Evolutionary conservation across 805 yeast species (phyloP).

Genomic region (Kodamaea fukazawae): DNA sequence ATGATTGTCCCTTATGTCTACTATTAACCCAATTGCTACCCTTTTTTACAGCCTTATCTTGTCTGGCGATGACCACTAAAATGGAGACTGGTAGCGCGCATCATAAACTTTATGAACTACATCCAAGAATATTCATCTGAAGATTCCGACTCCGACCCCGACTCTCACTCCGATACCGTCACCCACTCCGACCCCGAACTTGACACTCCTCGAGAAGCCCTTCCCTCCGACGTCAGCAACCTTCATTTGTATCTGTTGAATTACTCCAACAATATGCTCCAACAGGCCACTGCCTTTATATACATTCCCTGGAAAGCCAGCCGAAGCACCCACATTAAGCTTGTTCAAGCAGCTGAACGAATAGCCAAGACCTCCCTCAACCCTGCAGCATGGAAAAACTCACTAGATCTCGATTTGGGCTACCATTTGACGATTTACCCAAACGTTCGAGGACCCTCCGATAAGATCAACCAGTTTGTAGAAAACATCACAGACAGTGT

Average conservation of each 20-base stretch:
- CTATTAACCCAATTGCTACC: too few relatives aligned
- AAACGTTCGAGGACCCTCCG: constrained; percentile 12
- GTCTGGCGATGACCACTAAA: too few relatives aligned
- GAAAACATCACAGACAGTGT: constrained; percentile 10
- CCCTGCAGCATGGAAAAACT: background rate
- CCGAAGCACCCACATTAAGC: constrained; percentile 7
- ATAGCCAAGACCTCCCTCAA: background rate
- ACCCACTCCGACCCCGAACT: constrained; percentile 6
- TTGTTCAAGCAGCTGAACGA: constrained; percentile 2
- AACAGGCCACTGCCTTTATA: constrained; percentile 12
- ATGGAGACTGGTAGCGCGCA: background rate
- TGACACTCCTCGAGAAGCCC: background rate
- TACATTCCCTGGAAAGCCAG: constrained; percentile 21
- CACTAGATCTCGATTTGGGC: constrained; percentile 4
- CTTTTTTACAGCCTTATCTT: too few relatives aligned
- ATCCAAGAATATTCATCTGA: constrained; percentile 17
- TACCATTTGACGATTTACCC: constrained; percentile 19
- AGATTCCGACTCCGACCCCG: constrained; percentile 10
- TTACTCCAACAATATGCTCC: constrained; percentile 15
- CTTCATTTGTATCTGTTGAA: constrained; percentile 16
- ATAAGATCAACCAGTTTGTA: constrained; percentile 8
- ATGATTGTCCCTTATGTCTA: too few relatives aligned
- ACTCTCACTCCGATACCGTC: background rate
- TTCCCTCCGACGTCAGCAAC: constrained; percentile 2
- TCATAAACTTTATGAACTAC: constrained; percentile 4